Evolutionary conservation across 345 rosid species (phyloP).

Genomic region (Bruguiera sexangula): DNA sequence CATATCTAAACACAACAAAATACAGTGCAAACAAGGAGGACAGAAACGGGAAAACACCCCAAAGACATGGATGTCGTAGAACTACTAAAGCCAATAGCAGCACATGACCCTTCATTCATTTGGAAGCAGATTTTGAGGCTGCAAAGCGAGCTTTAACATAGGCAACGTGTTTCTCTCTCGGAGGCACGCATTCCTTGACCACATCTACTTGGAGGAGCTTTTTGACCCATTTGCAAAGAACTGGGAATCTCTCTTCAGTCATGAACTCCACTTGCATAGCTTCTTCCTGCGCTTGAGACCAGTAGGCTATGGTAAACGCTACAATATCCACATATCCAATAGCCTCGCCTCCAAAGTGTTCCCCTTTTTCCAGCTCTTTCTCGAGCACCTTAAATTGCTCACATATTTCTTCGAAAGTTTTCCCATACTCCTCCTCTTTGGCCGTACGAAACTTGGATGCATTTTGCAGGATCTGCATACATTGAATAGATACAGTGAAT

Average conservation of each 20-base stretch:
- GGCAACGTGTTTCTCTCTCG: slow-evolving; percentile 12
- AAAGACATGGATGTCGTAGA: background rate
- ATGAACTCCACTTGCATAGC: background rate
- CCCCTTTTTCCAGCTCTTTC: slow-evolving; percentile 8
- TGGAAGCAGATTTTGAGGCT: background rate
- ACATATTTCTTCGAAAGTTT: background rate
- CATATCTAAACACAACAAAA: no score
- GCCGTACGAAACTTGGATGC: background rate
- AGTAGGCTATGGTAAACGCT: background rate
- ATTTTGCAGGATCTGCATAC: slow-evolving; percentile 3
- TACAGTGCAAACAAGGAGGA: no score
- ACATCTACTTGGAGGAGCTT: slow-evolving; percentile 9
- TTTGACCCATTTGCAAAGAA: background rate
- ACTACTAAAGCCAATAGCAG: background rate
- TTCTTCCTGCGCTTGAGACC: background rate
- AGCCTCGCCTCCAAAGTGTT: slow-evolving; percentile 16
- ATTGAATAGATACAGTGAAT: no score
- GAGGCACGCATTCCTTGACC: slow-evolving; percentile 10
- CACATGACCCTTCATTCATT: background rate
- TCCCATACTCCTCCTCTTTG: background rate
- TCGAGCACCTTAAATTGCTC: slow-evolving; percentile 9
- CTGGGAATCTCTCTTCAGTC: slow-evolving; percentile 12
- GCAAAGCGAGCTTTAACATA: background rate
- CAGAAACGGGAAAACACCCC: no score
- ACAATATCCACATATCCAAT: slow-evolving; percentile 20